Conservation (phyloP, 805 yeast species). For the Starmerella floricola region DNA sequence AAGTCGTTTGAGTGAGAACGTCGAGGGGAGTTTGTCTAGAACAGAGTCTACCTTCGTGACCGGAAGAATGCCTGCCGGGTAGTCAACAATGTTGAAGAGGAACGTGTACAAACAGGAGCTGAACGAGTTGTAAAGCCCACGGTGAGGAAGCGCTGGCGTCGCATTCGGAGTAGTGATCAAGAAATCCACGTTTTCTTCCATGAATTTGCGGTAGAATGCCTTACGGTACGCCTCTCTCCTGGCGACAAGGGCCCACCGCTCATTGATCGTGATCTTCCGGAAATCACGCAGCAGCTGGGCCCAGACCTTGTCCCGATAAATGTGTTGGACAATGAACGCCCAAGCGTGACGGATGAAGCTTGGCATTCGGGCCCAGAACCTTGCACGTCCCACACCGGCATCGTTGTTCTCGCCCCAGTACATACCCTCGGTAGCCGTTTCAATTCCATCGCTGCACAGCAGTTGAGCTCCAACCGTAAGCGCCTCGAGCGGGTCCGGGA, state of each 20-base stretch:
- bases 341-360: slow-evolving; percentile 27
- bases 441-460: slow-evolving; percentile 36
- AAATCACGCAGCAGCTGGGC: slow-evolving; percentile 30
- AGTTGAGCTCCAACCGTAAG: slow-evolving; percentile 46
- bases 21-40: slow-evolving; percentile 27
- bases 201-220: slow-evolving; percentile 28
- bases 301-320: too few species aligned
- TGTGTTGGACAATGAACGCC: too few species aligned
- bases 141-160: slow-evolving; percentile 34
- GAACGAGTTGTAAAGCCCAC: slow-evolving; percentile 28
- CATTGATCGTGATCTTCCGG: slow-evolving; percentile 26
- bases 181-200: slow-evolving; percentile 31
- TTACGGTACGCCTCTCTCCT: slow-evolving; percentile 31
- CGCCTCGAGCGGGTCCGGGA: slow-evolving; percentile 43
- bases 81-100: slow-evolving; percentile 43
- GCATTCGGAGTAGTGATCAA: slow-evolving; percentile 33
- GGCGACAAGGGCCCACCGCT: slow-evolving; percentile 27
- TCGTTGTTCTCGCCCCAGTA: slow-evolving; percentile 30
- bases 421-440: slow-evolving; percentile 23
- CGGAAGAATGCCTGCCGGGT: slow-evolving; percentile 46
- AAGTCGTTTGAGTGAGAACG: slow-evolving; percentile 21
- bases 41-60: slow-evolving; percentile 40
- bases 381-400: slow-evolving; percentile 28
- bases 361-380: slow-evolving; percentile 27
- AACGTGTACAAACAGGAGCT: slow-evolving; percentile 42